phyloP scores from a whole-genome alignment of 805 yeast species.

The Cyberlindnera nakhonratchasimensis region DNA sequence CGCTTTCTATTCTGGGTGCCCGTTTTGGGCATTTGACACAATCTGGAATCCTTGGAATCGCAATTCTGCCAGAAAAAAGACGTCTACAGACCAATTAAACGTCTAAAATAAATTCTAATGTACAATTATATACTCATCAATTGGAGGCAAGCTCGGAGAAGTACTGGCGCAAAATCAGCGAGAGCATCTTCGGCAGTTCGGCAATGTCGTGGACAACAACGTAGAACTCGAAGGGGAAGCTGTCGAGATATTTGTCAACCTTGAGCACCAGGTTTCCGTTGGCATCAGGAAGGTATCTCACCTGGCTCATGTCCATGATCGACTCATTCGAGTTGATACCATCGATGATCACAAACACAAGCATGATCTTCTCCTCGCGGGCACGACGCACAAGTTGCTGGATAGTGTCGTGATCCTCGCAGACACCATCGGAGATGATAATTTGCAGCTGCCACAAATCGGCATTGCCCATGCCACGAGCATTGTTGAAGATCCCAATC shows the following conservation, averaged over 20 bases:
- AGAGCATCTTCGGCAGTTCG: slow-evolving; percentile 88
- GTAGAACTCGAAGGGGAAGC: slow-evolving; percentile 95
- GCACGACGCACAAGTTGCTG: slow-evolving; percentile 86
- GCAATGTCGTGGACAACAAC: slow-evolving; percentile 87
- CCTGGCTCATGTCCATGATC: slow-evolving; percentile 93
- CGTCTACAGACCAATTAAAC: no score
- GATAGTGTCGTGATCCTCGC: slow-evolving; percentile 87
- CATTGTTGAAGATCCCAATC: slow-evolving; percentile 62
- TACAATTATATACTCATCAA: slow-evolving; percentile 11
- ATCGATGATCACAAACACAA: slow-evolving; percentile 91
- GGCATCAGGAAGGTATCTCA: slow-evolving; percentile 67
- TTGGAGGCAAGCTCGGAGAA: slow-evolving; percentile 65
- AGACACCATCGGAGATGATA: slow-evolving; percentile 92
- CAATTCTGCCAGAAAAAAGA: no score
- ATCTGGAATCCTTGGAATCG: no score
- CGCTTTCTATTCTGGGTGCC: background rate
- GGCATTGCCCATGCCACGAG: slow-evolving; percentile 41
- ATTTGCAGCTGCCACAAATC: slow-evolving; percentile 94
- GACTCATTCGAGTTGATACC: slow-evolving; percentile 83
- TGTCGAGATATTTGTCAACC: slow-evolving; percentile 82
- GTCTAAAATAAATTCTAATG: background rate
- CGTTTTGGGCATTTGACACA: background rate
- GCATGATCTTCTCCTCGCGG: slow-evolving; percentile 87
- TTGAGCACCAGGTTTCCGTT: slow-evolving; percentile 68
- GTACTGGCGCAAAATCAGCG: slow-evolving; percentile 87